Base-by-base conservation (phyloP, 768 basidiomycete genomes). In the Pleurotus sapidus region DNA sequence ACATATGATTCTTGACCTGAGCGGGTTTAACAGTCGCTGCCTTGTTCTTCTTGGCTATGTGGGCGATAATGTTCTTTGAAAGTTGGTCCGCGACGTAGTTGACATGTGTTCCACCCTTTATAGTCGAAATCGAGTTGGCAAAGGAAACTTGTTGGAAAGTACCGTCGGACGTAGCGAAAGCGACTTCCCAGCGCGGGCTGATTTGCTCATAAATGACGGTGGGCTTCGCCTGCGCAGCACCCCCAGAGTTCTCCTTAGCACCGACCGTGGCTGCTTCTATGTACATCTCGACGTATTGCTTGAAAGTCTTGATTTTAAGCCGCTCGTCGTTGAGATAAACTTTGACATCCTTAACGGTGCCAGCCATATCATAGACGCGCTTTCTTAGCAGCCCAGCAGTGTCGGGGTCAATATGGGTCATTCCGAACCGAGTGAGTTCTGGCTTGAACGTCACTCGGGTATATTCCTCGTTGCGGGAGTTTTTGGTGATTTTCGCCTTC, bases 1-100 rank as follows among this genome's bases (percentile, higher is more conserved):
- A 95, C 87, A 99, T 94, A 68, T 99, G 95, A 65, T 89, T 95
- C 79, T 93, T 96, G 75, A 98, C 88, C 74, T 97, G 94, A 54
- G 87, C 83, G 14, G 92, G 82, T 70, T 98, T 98, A 65, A 98
- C 89, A 0, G 89, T 82, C n/a, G 95, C 93, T 2, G 80, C 93
- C 75, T 97, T 98, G 77, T 99, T 97, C 84, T 96, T 98, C 86
- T 98, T 98, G 68, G 86, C 77, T 62, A 98, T 94, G 5, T 83
- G 81, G 12, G 88, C 75, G 60, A 95, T 80, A 34, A 98, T 75
- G 60, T 82, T 84, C 72, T 95, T 95, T 18, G 94, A 86, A 51
- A 99, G 81, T 70, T 95, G 93, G 72, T 95, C 93, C 0, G 94
- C 81, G 59, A 98, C 82, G 61, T 83, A 76, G 20, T 76, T 79